These are phyloP conservation scores for Xylaria multiplex DNA, from an alignment of 2,329 filamentous ascomycete genomes.

Conservation along the genomic window DNA sequence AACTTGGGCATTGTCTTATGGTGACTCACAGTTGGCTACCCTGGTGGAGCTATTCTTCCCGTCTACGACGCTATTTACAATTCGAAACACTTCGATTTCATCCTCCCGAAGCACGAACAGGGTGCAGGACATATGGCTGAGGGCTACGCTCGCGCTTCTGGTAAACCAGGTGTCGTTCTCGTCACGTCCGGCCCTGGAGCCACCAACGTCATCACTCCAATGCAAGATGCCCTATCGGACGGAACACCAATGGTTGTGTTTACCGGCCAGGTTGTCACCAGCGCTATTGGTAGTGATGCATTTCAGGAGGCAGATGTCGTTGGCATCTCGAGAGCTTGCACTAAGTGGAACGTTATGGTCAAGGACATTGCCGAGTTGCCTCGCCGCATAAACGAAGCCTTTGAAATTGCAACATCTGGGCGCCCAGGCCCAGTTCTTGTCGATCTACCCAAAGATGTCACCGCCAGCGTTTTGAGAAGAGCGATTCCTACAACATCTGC, in stretches of 20 bases:
- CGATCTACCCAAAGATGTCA: conserved; percentile 96
- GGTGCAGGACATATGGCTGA: conserved; percentile 99
- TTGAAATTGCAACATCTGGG: conserved; percentile 95
- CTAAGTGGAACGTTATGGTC: conserved; percentile 99
- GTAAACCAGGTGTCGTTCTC: conserved; percentile 93
- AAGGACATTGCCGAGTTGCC: conserved; percentile 95
- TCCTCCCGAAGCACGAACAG: conserved; percentile 95
- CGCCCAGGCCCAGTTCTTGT: conserved; percentile 94
- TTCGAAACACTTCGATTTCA: conserved; percentile 94
- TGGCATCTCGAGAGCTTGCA: conserved; percentile 93
- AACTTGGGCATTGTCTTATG: conserved; percentile 19
- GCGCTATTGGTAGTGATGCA: conserved; percentile 90
- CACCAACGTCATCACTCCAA: conserved; percentile 95
- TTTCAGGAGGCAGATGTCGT: conserved; percentile 97
- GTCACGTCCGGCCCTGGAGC: conserved; percentile 97
- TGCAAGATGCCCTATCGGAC: conserved; percentile 95
- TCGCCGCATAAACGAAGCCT: conserved; percentile 94
- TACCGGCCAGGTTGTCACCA: conserved; percentile 89
- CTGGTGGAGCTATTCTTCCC: conserved; percentile 94
- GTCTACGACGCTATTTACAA: conserved; percentile 99
- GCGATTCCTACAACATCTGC: conserved; percentile 82
- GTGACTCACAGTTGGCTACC: conserved; percentile 75
- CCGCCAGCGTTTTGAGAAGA: conserved; percentile 81
- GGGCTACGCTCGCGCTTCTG: conserved; percentile 92
- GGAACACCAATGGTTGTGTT: conserved; percentile 97